Percentiles rank a stretch among this genome's conserved stretches.
These are phyloP conservation scores for Claviceps sp. DNA, from an alignment of 2,329 filamentous ascomycete species.

Conservation along the genomic window DNA sequence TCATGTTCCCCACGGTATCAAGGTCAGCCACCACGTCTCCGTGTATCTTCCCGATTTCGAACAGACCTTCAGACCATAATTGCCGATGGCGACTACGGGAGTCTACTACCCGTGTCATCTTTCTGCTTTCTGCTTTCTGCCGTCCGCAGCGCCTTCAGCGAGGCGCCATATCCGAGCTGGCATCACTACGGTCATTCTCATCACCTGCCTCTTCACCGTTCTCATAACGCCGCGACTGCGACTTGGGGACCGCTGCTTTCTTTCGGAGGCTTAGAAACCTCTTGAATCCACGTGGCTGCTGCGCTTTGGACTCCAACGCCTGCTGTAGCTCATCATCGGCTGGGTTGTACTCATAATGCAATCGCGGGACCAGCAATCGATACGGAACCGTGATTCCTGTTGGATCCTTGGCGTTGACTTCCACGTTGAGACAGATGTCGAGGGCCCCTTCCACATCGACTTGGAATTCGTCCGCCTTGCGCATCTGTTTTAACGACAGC, in stretches of 20 bases:
- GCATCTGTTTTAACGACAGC: constrained; percentile 47
- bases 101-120: neutral
- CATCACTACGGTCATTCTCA: constrained; percentile 8
- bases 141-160: neutral
- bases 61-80: no score
- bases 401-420: constrained; percentile 75
- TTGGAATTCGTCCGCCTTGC: constrained; percentile 37
- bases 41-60: neutral
- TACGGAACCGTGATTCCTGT: constrained; percentile 82
- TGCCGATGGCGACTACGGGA: no score
- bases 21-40: neutral
- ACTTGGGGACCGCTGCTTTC: constrained; percentile 15
- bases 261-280: constrained; percentile 31
- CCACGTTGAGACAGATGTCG: constrained; percentile 79
- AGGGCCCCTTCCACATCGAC: constrained; percentile 74
- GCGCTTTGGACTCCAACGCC: constrained; percentile 10
- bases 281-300: constrained; percentile 27
- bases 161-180: constrained; percentile 5
- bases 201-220: constrained; percentile 14
- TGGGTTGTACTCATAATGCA: constrained; percentile 45
- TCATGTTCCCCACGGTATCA: neutral
- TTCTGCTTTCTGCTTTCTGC: neutral
- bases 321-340: constrained; percentile 23
- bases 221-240: constrained; percentile 4
- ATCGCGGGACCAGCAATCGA: constrained; percentile 66